phyloP scores from a whole-genome alignment of 1,284 basidiomycete species.

The Sparassis latifolia region DNA sequence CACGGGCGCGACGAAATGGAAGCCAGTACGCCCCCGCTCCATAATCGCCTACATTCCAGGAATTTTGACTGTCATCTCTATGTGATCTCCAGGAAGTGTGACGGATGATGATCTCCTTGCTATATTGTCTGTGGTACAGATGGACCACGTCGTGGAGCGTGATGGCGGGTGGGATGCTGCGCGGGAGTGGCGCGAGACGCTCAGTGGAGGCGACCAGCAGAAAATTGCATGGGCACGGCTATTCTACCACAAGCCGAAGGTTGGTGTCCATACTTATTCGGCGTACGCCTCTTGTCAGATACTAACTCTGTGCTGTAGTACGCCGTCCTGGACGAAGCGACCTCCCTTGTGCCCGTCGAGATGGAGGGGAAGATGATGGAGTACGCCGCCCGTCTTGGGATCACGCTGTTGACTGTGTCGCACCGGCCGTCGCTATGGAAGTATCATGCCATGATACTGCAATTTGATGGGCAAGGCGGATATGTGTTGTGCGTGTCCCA shows the following conservation, averaged over 20 bases:
- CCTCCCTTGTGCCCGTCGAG: conserved; percentile 88
- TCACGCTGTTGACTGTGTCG: conserved; percentile 87
- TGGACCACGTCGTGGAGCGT: conserved; percentile 86
- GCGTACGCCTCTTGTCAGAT: neutral
- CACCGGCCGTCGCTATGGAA: conserved; percentile 94
- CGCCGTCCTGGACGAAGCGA: conserved; percentile 95
- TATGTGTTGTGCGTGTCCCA: conserved; percentile 69
- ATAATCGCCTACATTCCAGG: no score
- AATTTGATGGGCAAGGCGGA: conserved; percentile 80
- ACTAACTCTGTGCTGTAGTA: conserved; percentile 47
- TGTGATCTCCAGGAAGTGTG: conserved; percentile 43
- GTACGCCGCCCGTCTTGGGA: conserved; percentile 80
- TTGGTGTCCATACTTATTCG: conserved; percentile 21
- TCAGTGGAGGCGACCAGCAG: conserved; percentile 86
- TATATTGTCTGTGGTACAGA: conserved; percentile 78
- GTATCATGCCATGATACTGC: conserved; percentile 89
- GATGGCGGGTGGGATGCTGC: conserved; percentile 92
- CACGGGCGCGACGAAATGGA: conserved; percentile 77
- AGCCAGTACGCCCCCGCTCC: conserved; percentile 41
- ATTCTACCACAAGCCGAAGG: conserved; percentile 95
- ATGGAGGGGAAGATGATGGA: conserved; percentile 97
- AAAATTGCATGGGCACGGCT: conserved; percentile 96
- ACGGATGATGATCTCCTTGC: conserved; percentile 73
- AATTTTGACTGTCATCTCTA: neutral
- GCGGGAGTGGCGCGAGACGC: conserved; percentile 89